Conservation (phyloP, 257 asterid species). For the Misopates orontium region DNA sequence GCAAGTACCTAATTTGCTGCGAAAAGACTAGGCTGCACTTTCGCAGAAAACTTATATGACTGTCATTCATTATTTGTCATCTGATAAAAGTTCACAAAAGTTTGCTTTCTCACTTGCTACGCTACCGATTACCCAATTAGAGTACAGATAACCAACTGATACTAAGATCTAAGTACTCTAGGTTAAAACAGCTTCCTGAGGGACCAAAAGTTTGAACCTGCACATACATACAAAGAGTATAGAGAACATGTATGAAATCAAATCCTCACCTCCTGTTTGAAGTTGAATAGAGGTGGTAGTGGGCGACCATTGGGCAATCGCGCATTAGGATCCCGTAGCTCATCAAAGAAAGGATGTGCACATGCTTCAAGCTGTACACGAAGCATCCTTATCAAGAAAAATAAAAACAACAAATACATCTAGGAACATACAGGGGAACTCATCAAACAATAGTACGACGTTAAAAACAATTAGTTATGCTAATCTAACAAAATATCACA, state of each 20-base stretch:
- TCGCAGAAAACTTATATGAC: too few species aligned
- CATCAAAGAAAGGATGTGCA: conserved; percentile 94
- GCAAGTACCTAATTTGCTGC: too few species aligned
- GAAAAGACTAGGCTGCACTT: too few species aligned
- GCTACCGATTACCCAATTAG: not conserved
- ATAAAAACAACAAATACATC: conserved; percentile 1
- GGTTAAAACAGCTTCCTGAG: not conserved
- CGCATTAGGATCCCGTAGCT: conserved; percentile 87
- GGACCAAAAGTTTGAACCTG: not conserved
- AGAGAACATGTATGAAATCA: not conserved
- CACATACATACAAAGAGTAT: not conserved
- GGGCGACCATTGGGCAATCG: conserved; percentile 88
- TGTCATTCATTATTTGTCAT: too few species aligned
- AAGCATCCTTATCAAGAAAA: conserved; percentile 25
- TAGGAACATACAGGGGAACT: not conserved
- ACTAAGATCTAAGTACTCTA: not conserved
- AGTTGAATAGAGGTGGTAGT: conserved; percentile 81
- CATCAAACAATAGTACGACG: not conserved
- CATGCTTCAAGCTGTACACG: conserved; percentile 84
- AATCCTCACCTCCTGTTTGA: conserved; percentile 83
- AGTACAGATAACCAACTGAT: not conserved
- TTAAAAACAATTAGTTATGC: conserved; percentile 3
- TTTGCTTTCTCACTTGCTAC: not conserved
- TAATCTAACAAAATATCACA: conserved; percentile 13
- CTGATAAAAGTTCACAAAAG: not conserved